These are phyloP conservation scores for Excoecaria agallocha DNA, from an alignment of 345 rosid species.

Conservation along the genomic window DNA sequence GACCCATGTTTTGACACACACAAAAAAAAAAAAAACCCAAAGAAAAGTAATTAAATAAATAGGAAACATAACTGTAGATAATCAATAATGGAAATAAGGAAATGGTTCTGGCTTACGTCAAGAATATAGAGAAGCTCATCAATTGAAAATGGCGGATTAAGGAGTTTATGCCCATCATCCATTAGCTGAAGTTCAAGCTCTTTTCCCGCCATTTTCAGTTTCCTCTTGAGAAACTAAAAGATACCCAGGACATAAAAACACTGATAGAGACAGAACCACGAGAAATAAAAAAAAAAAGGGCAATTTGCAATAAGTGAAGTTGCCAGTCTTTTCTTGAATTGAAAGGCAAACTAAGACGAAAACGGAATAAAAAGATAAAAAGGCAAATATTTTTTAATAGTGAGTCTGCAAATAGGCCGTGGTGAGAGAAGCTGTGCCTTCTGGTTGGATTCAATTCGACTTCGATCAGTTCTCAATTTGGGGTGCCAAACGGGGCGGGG, in stretches of 20 bases:
- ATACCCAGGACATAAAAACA: background rate
- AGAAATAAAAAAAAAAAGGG: background rate
- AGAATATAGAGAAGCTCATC: conserved; percentile 13
- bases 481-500: background rate
- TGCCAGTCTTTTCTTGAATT: background rate
- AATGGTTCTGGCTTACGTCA: conserved; percentile 12
- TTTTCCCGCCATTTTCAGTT: conserved; percentile 16
- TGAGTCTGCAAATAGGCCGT: background rate
- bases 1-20: background rate
- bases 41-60: background rate
- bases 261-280: conserved; percentile 5
- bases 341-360: background rate
- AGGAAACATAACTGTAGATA: background rate
- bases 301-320: background rate
- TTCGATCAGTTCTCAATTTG: background rate
- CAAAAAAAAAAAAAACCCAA: too few species aligned
- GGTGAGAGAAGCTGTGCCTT: background rate
- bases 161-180: conserved; percentile 12
- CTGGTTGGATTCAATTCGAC: background rate
- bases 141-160: conserved; percentile 12
- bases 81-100: background rate
- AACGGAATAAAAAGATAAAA: background rate
- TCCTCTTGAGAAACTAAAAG: background rate
- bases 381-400: background rate
- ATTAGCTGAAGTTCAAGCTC: background rate